phyloP scores from a whole-genome alignment of 108 stramenopile genomes.

The Phaeodactylum tricornutum region DNA sequence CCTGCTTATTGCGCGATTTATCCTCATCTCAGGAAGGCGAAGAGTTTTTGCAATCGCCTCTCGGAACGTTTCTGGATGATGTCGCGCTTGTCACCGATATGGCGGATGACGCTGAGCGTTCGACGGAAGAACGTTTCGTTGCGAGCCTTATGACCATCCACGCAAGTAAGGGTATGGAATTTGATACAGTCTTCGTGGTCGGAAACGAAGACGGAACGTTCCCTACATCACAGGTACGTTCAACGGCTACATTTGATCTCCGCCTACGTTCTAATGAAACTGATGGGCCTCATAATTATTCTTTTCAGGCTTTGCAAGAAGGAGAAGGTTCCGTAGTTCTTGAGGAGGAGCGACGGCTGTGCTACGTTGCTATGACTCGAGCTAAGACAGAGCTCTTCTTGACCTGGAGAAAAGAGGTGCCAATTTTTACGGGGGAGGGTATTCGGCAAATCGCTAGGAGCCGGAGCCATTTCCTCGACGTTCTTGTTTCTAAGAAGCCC shows the following conservation, averaged over 20 bases:
- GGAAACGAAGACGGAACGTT: conserved; percentile 84
- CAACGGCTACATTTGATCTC: too few relatives aligned
- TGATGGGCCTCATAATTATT: too few relatives aligned
- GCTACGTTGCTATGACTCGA: conserved; percentile 91
- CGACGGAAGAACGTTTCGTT: conserved; percentile 27
- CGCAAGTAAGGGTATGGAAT: conserved; percentile 88
- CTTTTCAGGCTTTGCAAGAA: conserved; percentile 18
- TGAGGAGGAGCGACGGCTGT: conserved; percentile 80
- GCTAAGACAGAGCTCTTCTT: conserved; percentile 76
- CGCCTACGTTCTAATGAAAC: too few relatives aligned
- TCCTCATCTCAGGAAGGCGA: neutral
- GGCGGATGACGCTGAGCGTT: conserved; percentile 25
- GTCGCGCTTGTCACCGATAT: conserved; percentile 67
- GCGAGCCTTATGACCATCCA: conserved; percentile 87
- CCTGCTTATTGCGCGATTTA: conserved; percentile 20
- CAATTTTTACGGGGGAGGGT: conserved; percentile 21
- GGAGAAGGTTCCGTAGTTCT: conserved; percentile 56
- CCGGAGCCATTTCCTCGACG: conserved; percentile 57
- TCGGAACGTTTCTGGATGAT: conserved; percentile 67
- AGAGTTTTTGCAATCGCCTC: conserved; percentile 24
- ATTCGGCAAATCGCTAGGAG: conserved; percentile 14
- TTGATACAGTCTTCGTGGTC: conserved; percentile 80
- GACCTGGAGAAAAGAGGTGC: conserved; percentile 68
- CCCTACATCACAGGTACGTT: conserved; percentile 30
- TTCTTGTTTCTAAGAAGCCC: conserved; percentile 11